Evolutionary conservation across 768 basidiomycete genomes (phyloP), one percentile per base, ranked within the genome.

Genomic region (Xanthoconium stramineum): DNA sequence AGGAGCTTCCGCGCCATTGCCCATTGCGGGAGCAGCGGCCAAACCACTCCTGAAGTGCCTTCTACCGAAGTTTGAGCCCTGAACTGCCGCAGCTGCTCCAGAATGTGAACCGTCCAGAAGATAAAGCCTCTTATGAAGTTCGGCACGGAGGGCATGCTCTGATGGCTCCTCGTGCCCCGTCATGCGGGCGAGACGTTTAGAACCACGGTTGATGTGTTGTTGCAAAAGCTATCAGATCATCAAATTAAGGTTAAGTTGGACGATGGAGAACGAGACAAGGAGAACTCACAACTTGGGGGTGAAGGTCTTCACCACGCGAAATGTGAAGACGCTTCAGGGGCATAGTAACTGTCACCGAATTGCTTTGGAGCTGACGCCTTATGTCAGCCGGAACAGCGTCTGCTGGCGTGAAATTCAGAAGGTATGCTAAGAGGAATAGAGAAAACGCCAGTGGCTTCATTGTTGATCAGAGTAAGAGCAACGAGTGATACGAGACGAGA

Each of bases 111-210:
- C 59, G 0, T 75, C 75, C 7, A 78, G 57, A 17, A 77, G 55
- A 52, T 70, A 70, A 55, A 79, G 53, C 40, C 80, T 77, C 59
- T 76, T 74, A 53, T 73, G 65, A 40, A 85, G 66, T 55, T 75
- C 78, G 9, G 61, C 72, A 38, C 74, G 69, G 50, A 89, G 78
- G 15, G 78, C 74, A 28, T 74, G 73, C 14, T 73, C 73, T 20
- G 80, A 75, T 7, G 85, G 85, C 9, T 66, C 77, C 20, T 72
- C 72, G 38, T 79, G 81, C 14, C 86, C 83, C 5, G 81, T 82
- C 83, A 91, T 87, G 47, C 79, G 83, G 9, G 88, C 86, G 49
- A 84, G 78, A 50, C 89, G 86, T 54, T 76, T 78, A 52, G 81
- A 72, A 50, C 79, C 77, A 48, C 82, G 84, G 69, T 89, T 91